These are phyloP conservation scores for Cercospora sesami DNA, from an alignment of 2,329 filamentous ascomycete species.

Conservation along the genomic window DNA sequence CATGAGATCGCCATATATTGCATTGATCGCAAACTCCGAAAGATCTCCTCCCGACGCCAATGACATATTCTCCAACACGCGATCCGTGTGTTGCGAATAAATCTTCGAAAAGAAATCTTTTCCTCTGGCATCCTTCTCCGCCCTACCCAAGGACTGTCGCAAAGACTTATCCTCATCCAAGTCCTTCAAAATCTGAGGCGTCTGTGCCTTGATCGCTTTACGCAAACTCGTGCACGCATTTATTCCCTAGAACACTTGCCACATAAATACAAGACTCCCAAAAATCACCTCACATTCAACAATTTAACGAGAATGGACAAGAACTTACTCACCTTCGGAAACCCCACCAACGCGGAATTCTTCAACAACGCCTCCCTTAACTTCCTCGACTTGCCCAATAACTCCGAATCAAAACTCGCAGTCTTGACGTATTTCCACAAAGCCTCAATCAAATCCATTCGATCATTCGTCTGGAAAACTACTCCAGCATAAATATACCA, in stretches of 20 bases:
- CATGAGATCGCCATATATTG: slow-evolving; percentile 28
- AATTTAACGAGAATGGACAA: too few relatives aligned
- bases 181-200: slow-evolving; percentile 15
- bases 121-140: slow-evolving; percentile 24
- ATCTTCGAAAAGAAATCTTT: slow-evolving; percentile 25
- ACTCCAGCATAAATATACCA: slow-evolving; percentile 26
- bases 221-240: slow-evolving; percentile 24
- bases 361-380: slow-evolving; percentile 24
- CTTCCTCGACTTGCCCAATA: slow-evolving; percentile 20
- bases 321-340: slow-evolving; percentile 19
- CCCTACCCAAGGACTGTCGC: slow-evolving; percentile 15
- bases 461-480: slow-evolving; percentile 26
- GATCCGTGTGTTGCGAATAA: slow-evolving; percentile 27
- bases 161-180: slow-evolving; percentile 23
- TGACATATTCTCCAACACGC: slow-evolving; percentile 26
- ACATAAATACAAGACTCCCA: neutral
- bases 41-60: slow-evolving; percentile 25
- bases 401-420: slow-evolving; percentile 9
- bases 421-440: slow-evolving; percentile 18
- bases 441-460: slow-evolving; percentile 21
- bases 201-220: slow-evolving; percentile 12
- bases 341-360: slow-evolving; percentile 24
- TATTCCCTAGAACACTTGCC: slow-evolving; percentile 18
- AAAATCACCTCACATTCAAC: neutral
- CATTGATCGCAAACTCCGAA: slow-evolving; percentile 26